Base-by-base conservation (phyloP, 169 alveolate genomes). In the Eimeria tenella region DNA sequence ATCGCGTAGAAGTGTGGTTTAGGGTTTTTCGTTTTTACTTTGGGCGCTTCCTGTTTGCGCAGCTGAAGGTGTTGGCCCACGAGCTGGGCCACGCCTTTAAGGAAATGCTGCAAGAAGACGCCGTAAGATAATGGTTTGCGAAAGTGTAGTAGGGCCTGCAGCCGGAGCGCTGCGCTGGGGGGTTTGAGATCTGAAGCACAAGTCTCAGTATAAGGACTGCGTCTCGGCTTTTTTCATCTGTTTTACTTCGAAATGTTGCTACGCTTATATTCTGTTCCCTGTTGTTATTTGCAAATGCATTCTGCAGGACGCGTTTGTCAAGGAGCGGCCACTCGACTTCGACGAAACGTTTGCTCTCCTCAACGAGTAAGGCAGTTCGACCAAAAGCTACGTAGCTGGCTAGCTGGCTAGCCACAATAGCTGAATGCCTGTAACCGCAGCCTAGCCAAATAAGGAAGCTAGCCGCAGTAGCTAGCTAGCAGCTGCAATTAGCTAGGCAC, bases 1-100 rank as follows among this genome's bases (percentile, higher is more conserved):
- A 31, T 31, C 42, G 42, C 42, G 4, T 31, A 31, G 4, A 31
- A 31, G 42, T 58, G 19, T 10, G 68, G 68, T 58, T 58, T 58
- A 58, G 68, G 68, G 68, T 58, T 58, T 58, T 11, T 1, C 21
- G 3, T 58, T 58, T 58, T 1, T 1, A 17, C 42, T 68, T 17
- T 4, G 31, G 77, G 77, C 42, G 49, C 77, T 1, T 10, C 77
- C 13, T 68, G 49, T n/a, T 10, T n/a, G 31, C 4, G 77, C 77
- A 68, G 77, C 49, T 68, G 42, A 68, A 68, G 77, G 77, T 68
- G n/a, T 8, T 68, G n/a, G 77, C 31, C 49, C 77, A 68, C 55
- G 77, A 68, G 77, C 77, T 68, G 1, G 77, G 77, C n/a, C 77
- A 68, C 77, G 77, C 77, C 9, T 68, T 68, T 23, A 68, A 68